Percentiles rank a stretch among this genome's conserved stretches.
Conservation (phyloP, 139 green algal species). For the Chlamydomonas applanata region DNA sequence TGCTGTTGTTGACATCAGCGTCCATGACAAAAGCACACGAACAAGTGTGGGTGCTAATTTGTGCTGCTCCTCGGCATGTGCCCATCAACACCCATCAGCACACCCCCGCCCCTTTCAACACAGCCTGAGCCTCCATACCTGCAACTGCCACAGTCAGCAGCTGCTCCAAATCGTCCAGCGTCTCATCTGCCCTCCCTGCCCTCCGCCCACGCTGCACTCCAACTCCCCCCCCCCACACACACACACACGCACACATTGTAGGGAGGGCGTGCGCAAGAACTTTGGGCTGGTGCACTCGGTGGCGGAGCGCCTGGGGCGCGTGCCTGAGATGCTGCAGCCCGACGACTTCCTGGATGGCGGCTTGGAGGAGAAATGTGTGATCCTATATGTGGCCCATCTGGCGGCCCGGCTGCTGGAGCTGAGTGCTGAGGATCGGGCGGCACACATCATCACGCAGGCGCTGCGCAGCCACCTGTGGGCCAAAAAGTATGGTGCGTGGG, state of each 20-base stretch:
- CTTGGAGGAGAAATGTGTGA: constrained; percentile 64
- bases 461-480: constrained; percentile 53
- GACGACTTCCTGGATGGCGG: constrained; percentile 65
- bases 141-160: no score
- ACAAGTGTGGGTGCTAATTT: not conserved
- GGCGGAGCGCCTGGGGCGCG: constrained; percentile 48
- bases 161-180: no score
- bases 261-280: constrained; percentile 58
- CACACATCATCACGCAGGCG: constrained; percentile 53
- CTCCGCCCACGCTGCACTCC: not conserved
- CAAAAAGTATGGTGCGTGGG: constrained; percentile 28
- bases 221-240: no score
- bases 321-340: constrained; percentile 66
- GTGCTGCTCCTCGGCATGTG: not conserved
- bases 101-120: not conserved
- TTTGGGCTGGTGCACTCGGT: constrained; percentile 55
- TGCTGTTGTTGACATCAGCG: no score
- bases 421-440: constrained; percentile 69
- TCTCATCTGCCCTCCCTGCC: not conserved
- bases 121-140: no score
- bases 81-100: not conserved
- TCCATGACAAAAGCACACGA: no score
- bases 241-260: no score
- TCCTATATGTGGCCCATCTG: constrained; percentile 74
- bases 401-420: constrained; percentile 71